Percentiles rank a stretch among this genome's conserved stretches.
Conservation (phyloP, 805 yeast genomes). For the Starmerella stellata region DNA sequence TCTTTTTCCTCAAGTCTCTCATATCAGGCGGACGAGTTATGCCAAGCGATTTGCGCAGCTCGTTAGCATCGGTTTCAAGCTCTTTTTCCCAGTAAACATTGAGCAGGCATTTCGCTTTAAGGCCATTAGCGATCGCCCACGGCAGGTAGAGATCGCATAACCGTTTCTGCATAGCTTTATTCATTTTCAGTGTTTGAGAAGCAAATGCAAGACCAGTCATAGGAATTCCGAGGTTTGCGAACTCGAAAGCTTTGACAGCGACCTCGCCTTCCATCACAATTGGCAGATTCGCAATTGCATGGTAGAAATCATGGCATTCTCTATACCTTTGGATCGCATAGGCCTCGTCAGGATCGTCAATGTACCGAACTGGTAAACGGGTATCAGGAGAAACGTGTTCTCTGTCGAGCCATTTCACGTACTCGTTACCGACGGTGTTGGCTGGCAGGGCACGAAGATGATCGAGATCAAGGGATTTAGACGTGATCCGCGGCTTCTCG, state of each 20-base stretch:
- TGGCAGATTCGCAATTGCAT: slow-evolving; percentile 77
- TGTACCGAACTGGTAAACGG: slow-evolving; percentile 68
- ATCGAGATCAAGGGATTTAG: slow-evolving; percentile 47
- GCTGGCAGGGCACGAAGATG: slow-evolving; percentile 41
- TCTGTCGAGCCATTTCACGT: slow-evolving; percentile 58
- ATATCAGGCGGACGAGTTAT: slow-evolving; percentile 67
- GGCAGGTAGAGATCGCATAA: slow-evolving; percentile 52
- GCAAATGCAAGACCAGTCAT: slow-evolving; percentile 88
- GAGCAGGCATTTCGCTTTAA: slow-evolving; percentile 54
- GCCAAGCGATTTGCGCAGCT: slow-evolving; percentile 52
- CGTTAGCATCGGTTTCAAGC: slow-evolving; percentile 52
- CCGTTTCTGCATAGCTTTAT: slow-evolving; percentile 45
- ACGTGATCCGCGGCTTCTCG: slow-evolving; percentile 70
- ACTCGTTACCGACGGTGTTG: slow-evolving; percentile 62
- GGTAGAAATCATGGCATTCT: slow-evolving; percentile 94
- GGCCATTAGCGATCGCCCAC: slow-evolving; percentile 67
- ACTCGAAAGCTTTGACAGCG: slow-evolving; percentile 81
- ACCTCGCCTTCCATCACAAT: slow-evolving; percentile 92
- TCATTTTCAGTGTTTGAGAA: slow-evolving; percentile 71
- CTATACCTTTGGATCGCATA: slow-evolving; percentile 86
- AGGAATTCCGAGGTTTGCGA: slow-evolving; percentile 78
- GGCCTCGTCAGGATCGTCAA: slow-evolving; percentile 78
- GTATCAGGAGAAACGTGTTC: slow-evolving; percentile 93
- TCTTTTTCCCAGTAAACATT: slow-evolving; percentile 85
- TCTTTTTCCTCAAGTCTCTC: slow-evolving; percentile 33